Evolutionary conservation across 2,329 filamentous ascomycete species (phyloP).

Genomic region (Pseudogymnoascus sp.): DNA sequence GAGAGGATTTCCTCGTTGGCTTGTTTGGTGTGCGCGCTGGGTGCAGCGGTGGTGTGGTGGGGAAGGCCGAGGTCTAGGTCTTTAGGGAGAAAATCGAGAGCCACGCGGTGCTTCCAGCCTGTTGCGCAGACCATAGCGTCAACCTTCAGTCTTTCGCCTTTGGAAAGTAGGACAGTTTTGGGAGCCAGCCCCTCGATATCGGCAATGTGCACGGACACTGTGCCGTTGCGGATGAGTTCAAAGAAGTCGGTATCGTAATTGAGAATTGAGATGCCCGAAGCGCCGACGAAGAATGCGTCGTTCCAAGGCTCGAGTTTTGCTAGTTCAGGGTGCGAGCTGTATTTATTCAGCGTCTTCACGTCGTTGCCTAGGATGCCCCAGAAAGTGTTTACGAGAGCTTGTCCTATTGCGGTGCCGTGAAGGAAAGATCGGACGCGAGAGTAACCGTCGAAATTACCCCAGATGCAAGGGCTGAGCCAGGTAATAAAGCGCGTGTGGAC

Average conservation of each 20-base stretch:
- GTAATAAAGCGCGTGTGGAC: constrained; percentile 58
- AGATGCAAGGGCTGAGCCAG: constrained; percentile 68
- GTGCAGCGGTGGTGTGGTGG: constrained; percentile 28
- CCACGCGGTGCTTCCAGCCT: constrained; percentile 47
- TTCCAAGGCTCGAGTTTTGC: constrained; percentile 46
- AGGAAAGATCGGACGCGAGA: constrained; percentile 44
- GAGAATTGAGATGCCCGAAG: constrained; percentile 46
- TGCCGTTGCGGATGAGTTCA: constrained; percentile 44
- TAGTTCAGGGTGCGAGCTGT: constrained; percentile 43
- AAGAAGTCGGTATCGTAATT: constrained; percentile 52
- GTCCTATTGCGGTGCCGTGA: constrained; percentile 48
- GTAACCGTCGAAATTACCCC: constrained; percentile 56
- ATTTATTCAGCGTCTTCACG: constrained; percentile 43
- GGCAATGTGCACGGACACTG: constrained; percentile 42
- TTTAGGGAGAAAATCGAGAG: constrained; percentile 37
- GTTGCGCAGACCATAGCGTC: constrained; percentile 48
- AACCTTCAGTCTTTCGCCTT: constrained; percentile 37
- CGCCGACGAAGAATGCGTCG: constrained; percentile 41
- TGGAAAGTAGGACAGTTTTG: constrained; percentile 41
- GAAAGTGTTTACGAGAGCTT: constrained; percentile 45
- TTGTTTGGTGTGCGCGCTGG: constrained; percentile 30
- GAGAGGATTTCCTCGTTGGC: constrained; percentile 46
- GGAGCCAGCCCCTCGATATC: constrained; percentile 40
- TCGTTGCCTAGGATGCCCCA: constrained; percentile 50
- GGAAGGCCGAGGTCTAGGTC: constrained; percentile 42